Evolutionary conservation across 306 rosid genomes (phyloP).

Genomic region (Cercis canadensis): DNA sequence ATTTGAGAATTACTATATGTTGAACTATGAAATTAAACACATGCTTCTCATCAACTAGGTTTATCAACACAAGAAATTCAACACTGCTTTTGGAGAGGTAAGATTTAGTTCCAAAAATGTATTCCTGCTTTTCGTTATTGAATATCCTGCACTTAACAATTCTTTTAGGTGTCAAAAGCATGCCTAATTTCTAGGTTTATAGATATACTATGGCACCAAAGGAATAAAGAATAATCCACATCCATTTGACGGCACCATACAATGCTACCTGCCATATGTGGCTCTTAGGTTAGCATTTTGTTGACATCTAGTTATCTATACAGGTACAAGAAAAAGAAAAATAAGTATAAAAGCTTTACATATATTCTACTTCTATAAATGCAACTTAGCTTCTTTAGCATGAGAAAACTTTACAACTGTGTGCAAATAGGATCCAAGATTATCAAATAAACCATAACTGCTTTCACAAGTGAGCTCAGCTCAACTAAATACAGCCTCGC

Average conservation of each 20-base stretch:
- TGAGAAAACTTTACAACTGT: not conserved
- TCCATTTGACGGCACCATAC: slow-evolving; percentile 23
- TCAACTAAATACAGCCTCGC: no score
- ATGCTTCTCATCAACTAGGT: slow-evolving; percentile 58
- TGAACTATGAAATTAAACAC: slow-evolving; percentile 29
- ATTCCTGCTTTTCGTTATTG: slow-evolving; percentile 17
- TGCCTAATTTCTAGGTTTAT: slow-evolving; percentile 8
- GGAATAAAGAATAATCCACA: slow-evolving; percentile 7
- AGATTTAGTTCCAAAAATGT: slow-evolving; percentile 31
- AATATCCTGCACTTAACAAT: slow-evolving; percentile 19
- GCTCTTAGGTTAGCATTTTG: slow-evolving; percentile 29
- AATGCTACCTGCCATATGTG: slow-evolving; percentile 17
- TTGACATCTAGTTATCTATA: slow-evolving; percentile 13
- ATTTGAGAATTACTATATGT: not conserved
- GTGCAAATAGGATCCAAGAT: no score
- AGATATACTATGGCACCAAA: slow-evolving; percentile 5
- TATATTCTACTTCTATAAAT: not conserved
- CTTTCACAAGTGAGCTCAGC: not conserved
- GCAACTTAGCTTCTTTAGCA: slow-evolving; percentile 7
- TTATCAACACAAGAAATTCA: slow-evolving; percentile 84
- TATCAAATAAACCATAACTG: slow-evolving; percentile 8
- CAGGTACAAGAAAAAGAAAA: not conserved
- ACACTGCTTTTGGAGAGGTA: slow-evolving; percentile 94
- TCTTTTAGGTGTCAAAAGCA: not conserved
- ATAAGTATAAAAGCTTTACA: not conserved